Evolutionary conservation across 1,284 basidiomycete genomes (phyloP).

Genomic region (Pseudozyma hubeiensis): DNA sequence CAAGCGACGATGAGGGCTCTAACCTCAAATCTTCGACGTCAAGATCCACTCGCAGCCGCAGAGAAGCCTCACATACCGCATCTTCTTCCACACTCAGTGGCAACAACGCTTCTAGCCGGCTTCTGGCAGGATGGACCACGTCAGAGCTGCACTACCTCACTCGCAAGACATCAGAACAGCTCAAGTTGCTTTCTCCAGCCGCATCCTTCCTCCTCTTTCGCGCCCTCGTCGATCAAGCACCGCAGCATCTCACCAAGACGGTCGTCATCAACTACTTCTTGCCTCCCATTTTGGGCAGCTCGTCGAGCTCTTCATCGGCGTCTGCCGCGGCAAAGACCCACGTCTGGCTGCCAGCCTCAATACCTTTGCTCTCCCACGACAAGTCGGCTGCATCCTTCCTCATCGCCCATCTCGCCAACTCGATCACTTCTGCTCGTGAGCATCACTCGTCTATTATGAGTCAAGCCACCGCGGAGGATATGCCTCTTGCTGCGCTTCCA

Average conservation of each 20-base stretch:
- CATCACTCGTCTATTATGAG: conserved; percentile 3
- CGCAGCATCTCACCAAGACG: conserved; percentile 27
- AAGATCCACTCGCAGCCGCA: conserved; percentile 14
- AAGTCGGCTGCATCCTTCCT: conserved; percentile 31
- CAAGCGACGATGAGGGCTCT: conserved; percentile 18
- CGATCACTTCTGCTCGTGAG: conserved; percentile 6
- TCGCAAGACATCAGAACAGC: conserved; percentile 31
- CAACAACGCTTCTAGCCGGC: conserved; percentile 7
- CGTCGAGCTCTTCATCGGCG: neutral
- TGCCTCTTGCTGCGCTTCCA: conserved; percentile 23
- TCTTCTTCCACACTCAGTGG: neutral
- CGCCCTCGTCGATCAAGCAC: conserved; percentile 20
- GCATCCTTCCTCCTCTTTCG: conserved; percentile 33
- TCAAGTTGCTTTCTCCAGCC: conserved; percentile 30
- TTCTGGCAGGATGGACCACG: conserved; percentile 32
- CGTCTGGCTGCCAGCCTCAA: conserved; percentile 41
- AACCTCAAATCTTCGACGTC: neutral
- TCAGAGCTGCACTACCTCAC: conserved; percentile 42
- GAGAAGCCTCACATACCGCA: neutral
- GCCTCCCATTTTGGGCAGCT: conserved; percentile 18
- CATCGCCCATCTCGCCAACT: conserved; percentile 22
- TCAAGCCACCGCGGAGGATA: neutral
- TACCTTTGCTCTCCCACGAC: conserved; percentile 36
- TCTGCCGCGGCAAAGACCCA: conserved; percentile 21
- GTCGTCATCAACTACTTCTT: conserved; percentile 39